Evolutionary conservation across 2,329 filamentous ascomycete species (phyloP).

Genomic region (Aspergillus neoniger): DNA sequence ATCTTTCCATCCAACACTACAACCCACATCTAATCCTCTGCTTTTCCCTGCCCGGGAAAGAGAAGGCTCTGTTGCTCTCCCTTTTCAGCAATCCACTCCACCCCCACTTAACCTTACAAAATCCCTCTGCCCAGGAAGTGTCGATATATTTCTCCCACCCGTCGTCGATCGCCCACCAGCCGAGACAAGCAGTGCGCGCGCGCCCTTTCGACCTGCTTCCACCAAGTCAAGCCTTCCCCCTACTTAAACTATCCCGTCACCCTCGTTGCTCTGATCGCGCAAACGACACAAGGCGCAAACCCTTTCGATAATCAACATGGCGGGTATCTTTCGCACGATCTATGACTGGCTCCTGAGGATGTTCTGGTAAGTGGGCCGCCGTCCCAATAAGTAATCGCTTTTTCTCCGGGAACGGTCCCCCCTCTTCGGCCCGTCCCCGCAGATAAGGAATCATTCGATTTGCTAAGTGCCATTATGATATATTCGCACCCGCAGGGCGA

Average conservation of each 20-base stretch:
- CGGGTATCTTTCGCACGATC: slow-evolving; percentile 86
- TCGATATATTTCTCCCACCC: slow-evolving; percentile 20
- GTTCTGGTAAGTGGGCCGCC: slow-evolving; percentile 74
- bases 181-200: slow-evolving; percentile 11
- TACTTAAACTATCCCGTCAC: background rate
- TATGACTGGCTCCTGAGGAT: slow-evolving; percentile 98
- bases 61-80: slow-evolving; percentile 11
- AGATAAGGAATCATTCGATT: slow-evolving; percentile 24
- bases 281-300: background rate
- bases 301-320: slow-evolving; percentile 60
- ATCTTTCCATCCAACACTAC: slow-evolving; percentile 15
- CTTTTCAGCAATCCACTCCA: slow-evolving; percentile 18
- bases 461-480: slow-evolving; percentile 21
- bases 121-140: slow-evolving; percentile 19
- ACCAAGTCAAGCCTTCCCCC: slow-evolving; percentile 2
- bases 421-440: slow-evolving; percentile 38
- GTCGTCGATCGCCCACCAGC: slow-evolving; percentile 14
- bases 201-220: slow-evolving; percentile 9
- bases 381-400: slow-evolving; percentile 23
- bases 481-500: slow-evolving; percentile 66
- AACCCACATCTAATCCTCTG: slow-evolving; percentile 16
- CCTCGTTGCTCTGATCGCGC: slow-evolving; percentile 10
- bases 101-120: slow-evolving; percentile 26
- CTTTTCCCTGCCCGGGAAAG: slow-evolving; percentile 14
- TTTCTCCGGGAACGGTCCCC: slow-evolving; percentile 29